Conservation (phyloP, 192 early-diverging fungal species). For the Chytriomyces confervae region DNA sequence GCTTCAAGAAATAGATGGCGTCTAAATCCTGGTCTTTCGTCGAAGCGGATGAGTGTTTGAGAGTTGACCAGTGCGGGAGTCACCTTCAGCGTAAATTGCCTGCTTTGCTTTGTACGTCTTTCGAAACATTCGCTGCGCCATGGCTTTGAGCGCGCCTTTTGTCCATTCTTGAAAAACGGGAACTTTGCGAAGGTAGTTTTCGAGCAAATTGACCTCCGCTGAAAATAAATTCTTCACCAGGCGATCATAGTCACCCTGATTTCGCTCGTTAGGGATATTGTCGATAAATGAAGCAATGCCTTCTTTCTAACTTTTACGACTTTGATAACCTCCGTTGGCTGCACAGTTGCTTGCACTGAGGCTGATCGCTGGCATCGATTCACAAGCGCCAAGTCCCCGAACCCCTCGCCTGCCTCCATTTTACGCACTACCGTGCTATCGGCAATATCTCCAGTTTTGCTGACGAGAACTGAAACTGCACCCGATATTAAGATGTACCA, state of each 20-base stretch:
- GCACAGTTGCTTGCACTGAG: slow-evolving; percentile 7
- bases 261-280: background rate
- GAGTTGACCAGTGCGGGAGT: background rate
- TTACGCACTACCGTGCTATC: background rate
- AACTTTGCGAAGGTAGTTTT: background rate
- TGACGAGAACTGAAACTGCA: background rate
- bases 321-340: slow-evolving; percentile 14
- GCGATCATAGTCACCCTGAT: background rate
- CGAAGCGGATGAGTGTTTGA: too few species aligned
- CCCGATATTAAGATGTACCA: background rate
- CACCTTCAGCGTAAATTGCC: background rate
- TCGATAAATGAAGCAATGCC: background rate
- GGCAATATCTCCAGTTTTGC: background rate
- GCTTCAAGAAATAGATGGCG: background rate
- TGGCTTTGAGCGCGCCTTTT: background rate
- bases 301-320: slow-evolving; percentile 18
- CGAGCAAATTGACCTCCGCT: background rate
- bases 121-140: slow-evolving; percentile 9
- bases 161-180: background rate
- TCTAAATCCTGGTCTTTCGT: background rate
- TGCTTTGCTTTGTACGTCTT: background rate
- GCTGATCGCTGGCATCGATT: background rate
- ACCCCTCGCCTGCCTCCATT: background rate
- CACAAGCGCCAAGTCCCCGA: background rate
- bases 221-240: background rate